Base-by-base conservation (phyloP, 106 monocot genomes). In the Amphibolis antarctica region DNA sequence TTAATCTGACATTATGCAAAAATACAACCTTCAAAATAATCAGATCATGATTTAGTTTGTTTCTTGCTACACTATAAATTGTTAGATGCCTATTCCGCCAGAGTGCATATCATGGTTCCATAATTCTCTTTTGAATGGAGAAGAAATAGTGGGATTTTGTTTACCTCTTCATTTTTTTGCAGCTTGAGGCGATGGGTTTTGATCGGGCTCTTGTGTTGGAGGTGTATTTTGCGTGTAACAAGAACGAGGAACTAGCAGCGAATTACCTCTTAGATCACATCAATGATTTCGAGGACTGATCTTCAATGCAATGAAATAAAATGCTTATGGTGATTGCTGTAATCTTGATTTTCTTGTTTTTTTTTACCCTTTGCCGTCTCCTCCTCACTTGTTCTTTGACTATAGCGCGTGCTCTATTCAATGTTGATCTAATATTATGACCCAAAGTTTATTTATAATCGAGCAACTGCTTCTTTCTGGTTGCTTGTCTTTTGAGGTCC, bases 111-210 rank as follows among this genome's bases (percentile, higher is more conserved):
- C 15, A 61, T 36, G 57, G 12, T 28, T 12, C 28, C 15, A 17
- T 22, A 58, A 28, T 28, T 58, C 14, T 58, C 9, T 21, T 58
- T 58, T 11, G 17, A 5, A 26, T 27, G 23, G 15, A 28, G 18
- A 29, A 26, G 29, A 27, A 17, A 58, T 21, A 58, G 28, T 21
- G n/a, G 26, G 10, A 36, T 36, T 36, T 36, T 2, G 4, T 7
- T 7, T 7, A 36, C 36, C 36, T 31, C 27, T 36, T 60, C 42
- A 31, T 42, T 53, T 52, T 27, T 66, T 66, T 64, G 62, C 74
- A 91, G 86, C 81, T 91, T 26, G 80, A 83, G 69, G 83, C 81
- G 12, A 76, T 91, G 90, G 90, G 90, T 11, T 91, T 91, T 52
- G 80, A 91, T 20, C 46, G 81, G 22, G 81, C 72, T 2, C 67